These are phyloP conservation scores for Pseudogymnoascus sp. DNA, from an alignment of 2,329 filamentous ascomycete genomes.

Conservation along the genomic window DNA sequence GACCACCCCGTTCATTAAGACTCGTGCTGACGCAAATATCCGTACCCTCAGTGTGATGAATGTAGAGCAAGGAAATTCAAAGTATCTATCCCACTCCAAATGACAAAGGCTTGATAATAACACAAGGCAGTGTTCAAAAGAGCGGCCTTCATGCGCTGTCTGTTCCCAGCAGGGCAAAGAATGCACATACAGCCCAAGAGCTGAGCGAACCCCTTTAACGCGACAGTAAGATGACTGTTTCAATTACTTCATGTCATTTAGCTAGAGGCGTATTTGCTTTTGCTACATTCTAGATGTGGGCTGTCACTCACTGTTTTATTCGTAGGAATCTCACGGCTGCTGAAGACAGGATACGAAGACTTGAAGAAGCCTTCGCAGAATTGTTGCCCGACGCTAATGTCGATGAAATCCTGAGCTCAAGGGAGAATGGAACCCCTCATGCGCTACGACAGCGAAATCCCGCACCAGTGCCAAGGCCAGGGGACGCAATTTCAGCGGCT, in stretches of 20 bases:
- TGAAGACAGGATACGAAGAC: constrained; percentile 15
- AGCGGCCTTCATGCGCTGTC: constrained; percentile 32
- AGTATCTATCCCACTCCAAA: background rate
- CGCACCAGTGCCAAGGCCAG: background rate
- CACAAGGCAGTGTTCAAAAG: constrained; percentile 33
- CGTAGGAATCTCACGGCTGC: constrained; percentile 16
- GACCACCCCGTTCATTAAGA: background rate
- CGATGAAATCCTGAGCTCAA: constrained; percentile 11
- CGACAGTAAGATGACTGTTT: constrained; percentile 29
- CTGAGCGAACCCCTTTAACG: constrained; percentile 35
- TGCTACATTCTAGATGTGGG: background rate
- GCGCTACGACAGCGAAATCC: background rate
- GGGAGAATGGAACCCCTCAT: background rate
- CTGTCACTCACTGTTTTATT: background rate
- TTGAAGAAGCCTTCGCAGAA: constrained; percentile 14
- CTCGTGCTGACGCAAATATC: background rate
- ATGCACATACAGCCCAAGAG: constrained; percentile 36
- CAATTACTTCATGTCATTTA: background rate
- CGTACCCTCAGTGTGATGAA: constrained; percentile 13
- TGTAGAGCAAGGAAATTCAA: constrained; percentile 16
- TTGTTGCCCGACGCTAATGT: constrained; percentile 18
- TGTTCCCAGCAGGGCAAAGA: constrained; percentile 34
- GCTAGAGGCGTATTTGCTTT: background rate
- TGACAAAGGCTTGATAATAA: background rate
- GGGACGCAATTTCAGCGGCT: background rate